Conservation (phyloP, 331 rosid species). For the Rhamnella rubrinervis region DNA sequence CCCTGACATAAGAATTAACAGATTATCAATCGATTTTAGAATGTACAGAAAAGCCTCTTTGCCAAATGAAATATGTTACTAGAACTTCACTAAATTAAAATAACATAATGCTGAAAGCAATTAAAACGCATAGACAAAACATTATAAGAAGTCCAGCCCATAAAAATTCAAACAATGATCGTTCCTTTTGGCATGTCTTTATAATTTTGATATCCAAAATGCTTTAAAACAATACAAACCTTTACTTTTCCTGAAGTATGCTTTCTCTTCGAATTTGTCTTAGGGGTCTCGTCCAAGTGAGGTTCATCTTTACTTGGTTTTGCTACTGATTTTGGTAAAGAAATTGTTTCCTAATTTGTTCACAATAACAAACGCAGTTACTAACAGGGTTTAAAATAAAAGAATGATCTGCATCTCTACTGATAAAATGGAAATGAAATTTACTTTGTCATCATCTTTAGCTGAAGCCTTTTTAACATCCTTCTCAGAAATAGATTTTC, state of each 20-base stretch:
- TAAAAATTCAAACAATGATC: too few relatives aligned
- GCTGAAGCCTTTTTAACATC: constrained; percentile 38
- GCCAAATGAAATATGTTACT: neutral
- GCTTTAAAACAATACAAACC: constrained; percentile 26
- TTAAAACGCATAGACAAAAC: neutral
- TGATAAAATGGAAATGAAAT: constrained; percentile 2
- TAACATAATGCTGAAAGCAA: neutral
- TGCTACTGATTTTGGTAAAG: constrained; percentile 45
- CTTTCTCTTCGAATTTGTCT: constrained; percentile 69
- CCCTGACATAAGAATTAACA: constrained; percentile 39
- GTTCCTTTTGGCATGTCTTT: too few relatives aligned
- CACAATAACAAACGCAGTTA: constrained; percentile 12
- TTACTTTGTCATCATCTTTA: constrained; percentile 62
- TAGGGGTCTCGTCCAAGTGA: constrained; percentile 47
- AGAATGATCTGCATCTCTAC: neutral
- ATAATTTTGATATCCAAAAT: too few relatives aligned
- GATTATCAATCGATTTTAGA: neutral
- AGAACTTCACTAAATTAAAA: neutral
- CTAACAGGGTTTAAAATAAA: neutral
- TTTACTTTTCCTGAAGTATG: constrained; percentile 58
- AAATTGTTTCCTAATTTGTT: constrained; percentile 41
- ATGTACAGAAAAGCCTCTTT: neutral
- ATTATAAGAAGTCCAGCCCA: neutral
- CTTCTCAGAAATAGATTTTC: constrained; percentile 44
- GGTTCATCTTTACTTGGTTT: constrained; percentile 52